A percentile compares a stretch with the other conserved stretches of the same genome.
phyloP scores from a whole-genome alignment of 495 filamentous ascomycete species.

The Parachaetomium inaequale region DNA sequence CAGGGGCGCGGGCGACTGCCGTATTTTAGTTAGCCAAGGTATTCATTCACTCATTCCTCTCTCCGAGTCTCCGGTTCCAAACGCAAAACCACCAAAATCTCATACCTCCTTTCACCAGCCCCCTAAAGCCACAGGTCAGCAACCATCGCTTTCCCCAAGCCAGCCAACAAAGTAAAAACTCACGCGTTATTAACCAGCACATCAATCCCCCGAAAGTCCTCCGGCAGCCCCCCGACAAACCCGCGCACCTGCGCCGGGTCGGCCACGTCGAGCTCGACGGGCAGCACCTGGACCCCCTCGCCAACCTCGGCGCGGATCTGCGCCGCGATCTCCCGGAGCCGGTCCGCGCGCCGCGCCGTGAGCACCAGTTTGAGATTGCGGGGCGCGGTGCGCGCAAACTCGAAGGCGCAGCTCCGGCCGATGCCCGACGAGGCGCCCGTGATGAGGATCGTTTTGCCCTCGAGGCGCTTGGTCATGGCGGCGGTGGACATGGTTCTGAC shows the following conservation, averaged over 20 bases:
- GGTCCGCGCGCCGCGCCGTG: slow-evolving; percentile 79
- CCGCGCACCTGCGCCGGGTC: slow-evolving; percentile 68
- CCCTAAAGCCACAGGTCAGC: slow-evolving; percentile 18
- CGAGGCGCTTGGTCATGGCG: slow-evolving; percentile 78
- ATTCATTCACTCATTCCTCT: background rate
- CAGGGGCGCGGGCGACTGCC: slow-evolving; percentile 71
- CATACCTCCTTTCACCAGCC: slow-evolving; percentile 34
- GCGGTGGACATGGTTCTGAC: slow-evolving; percentile 62
- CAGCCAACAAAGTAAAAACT: slow-evolving; percentile 36
- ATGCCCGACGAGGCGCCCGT: slow-evolving; percentile 95
- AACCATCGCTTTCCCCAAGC: background rate
- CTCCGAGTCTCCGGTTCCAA: background rate
- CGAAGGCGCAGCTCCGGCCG: slow-evolving; percentile 76
- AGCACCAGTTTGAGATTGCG: slow-evolving; percentile 74
- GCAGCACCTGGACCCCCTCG: slow-evolving; percentile 74
- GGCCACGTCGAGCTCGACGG: slow-evolving; percentile 84
- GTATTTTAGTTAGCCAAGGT: background rate
- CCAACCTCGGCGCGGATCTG: slow-evolving; percentile 78
- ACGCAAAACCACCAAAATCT: background rate
- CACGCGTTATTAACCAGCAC: slow-evolving; percentile 97
- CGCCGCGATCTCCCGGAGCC: slow-evolving; percentile 67
- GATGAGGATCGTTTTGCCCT: slow-evolving; percentile 89
- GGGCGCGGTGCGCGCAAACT: slow-evolving; percentile 87
- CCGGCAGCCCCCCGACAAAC: slow-evolving; percentile 71
- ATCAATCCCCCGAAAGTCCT: slow-evolving; percentile 82